A percentile compares a stretch with the other conserved stretches of the same genome.
Evolutionary conservation across 768 basidiomycete genomes (phyloP).

Genomic region (Boletus sp.): DNA sequence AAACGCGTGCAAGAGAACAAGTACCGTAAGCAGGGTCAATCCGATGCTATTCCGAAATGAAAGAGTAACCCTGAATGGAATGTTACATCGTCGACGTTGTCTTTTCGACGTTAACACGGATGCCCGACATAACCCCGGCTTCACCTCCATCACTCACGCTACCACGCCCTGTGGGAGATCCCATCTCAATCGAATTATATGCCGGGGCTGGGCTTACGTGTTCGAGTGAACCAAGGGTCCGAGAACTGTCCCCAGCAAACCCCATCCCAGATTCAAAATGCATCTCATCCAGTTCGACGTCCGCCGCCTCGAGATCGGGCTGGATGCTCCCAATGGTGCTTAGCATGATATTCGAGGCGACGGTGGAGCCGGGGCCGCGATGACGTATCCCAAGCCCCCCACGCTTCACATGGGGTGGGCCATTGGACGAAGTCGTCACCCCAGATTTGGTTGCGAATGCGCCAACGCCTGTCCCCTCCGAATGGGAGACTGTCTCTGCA

Average conservation of each 20-base stretch:
- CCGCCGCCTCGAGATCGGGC: conserved; percentile 49
- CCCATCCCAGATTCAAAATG: conserved; percentile 49
- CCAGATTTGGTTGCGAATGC: conserved; percentile 65
- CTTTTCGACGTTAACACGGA: conserved; percentile 63
- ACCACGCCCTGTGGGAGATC: conserved; percentile 11
- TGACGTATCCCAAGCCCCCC: conserved; percentile 43
- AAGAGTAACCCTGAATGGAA: conserved; percentile 5
- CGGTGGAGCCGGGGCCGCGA: conserved; percentile 50
- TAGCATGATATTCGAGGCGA: conserved; percentile 59
- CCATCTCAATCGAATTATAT: conserved; percentile 41
- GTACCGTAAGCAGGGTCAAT: conserved; percentile 26
- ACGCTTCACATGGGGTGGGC: conserved; percentile 23
- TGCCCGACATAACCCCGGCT: conserved; percentile 33
- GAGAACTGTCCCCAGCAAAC: conserved; percentile 44
- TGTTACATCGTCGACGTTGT: conserved; percentile 47
- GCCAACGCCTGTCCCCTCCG: conserved; percentile 65
- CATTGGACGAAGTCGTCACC: conserved; percentile 24
- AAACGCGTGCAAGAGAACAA: conserved; percentile 22
- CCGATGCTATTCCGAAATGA: conserved; percentile 25
- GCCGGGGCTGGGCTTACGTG: conserved; percentile 51
- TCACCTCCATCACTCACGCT: conserved; percentile 25
- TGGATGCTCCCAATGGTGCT: conserved; percentile 62
- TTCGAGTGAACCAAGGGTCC: conserved; percentile 30
- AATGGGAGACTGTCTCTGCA: conserved; percentile 73
- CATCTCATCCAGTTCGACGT: conserved; percentile 55